Percentiles rank a stretch among this genome's conserved stretches.
These are phyloP conservation scores for Haplographium delicatum DNA, from an alignment of 495 filamentous ascomycete genomes.

Conservation along the genomic window DNA sequence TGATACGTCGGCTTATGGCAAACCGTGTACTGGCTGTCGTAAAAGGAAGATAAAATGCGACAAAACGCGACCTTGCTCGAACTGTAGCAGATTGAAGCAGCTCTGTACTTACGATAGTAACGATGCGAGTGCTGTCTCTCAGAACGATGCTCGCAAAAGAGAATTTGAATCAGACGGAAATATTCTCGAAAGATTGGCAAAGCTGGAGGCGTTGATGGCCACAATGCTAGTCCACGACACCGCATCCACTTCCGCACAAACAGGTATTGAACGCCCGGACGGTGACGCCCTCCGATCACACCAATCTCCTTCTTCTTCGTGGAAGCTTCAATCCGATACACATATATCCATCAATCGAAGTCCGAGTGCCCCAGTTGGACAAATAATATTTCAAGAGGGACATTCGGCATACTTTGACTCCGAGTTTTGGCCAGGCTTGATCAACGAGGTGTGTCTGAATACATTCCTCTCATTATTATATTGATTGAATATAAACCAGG, in stretches of 20 bases:
- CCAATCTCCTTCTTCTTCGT: too few species aligned
- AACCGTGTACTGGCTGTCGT: conserved; percentile 20
- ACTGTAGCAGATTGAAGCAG: conserved; percentile 25
- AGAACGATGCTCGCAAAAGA: neutral
- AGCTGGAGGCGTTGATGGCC: conserved; percentile 12
- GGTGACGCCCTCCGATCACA: too few species aligned
- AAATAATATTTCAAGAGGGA: conserved; percentile 15
- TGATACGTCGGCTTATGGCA: neutral
- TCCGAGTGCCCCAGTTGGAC: conserved; percentile 3
- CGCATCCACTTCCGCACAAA: neutral
- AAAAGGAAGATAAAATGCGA: conserved; percentile 30
- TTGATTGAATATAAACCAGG: conserved; percentile 1
- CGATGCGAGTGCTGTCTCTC: neutral
- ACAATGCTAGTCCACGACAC: conserved; percentile 1
- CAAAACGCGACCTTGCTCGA: conserved; percentile 28
- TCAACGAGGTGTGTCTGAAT: conserved; percentile 10
- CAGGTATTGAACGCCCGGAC: neutral
- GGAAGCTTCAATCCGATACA: too few species aligned
- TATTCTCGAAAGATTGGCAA: conserved; percentile 8
- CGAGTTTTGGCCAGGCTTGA: conserved; percentile 13
- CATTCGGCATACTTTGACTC: conserved; percentile 13
- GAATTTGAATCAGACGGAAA: neutral
- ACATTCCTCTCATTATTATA: neutral
- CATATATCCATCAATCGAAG: neutral
- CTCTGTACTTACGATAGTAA: conserved; percentile 10